Percentiles rank a stretch among this genome's conserved stretches.
Evolutionary conservation across 495 filamentous ascomycete genomes (phyloP).

Genomic region (Hyaloscypha finlandica): DNA sequence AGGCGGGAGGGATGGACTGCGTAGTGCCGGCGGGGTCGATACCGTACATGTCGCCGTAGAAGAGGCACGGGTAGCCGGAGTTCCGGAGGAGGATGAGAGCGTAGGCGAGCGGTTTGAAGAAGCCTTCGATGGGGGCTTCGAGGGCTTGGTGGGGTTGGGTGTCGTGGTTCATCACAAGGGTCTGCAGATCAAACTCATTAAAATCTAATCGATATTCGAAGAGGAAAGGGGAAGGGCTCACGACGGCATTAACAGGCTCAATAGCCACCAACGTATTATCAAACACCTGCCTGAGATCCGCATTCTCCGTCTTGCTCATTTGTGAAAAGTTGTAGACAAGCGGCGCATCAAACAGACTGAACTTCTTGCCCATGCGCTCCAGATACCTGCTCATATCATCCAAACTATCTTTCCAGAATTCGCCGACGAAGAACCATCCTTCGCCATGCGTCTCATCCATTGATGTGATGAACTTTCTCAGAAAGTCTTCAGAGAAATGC

Average conservation of each 20-base stretch:
- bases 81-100: conserved; percentile 66
- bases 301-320: conserved; percentile 49
- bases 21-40: conserved; percentile 44
- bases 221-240: conserved; percentile 36
- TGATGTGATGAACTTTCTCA: conserved; percentile 57
- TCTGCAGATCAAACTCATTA: conserved; percentile 31
- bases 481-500: conserved; percentile 68
- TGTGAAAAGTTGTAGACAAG: conserved; percentile 64
- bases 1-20: conserved; percentile 57
- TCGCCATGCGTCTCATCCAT: conserved; percentile 50
- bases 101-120: conserved; percentile 63
- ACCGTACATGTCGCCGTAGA: conserved; percentile 78
- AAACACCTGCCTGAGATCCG: conserved; percentile 64
- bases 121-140: conserved; percentile 52
- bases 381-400: conserved; percentile 58
- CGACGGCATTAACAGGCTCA: conserved; percentile 64
- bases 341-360: conserved; percentile 68
- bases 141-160: conserved; percentile 63
- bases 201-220: not conserved
- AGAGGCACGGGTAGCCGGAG: conserved; percentile 69
- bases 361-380: conserved; percentile 56
- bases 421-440: conserved; percentile 69
- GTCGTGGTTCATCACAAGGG: conserved; percentile 57
- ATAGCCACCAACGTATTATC: conserved; percentile 58
- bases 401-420: conserved; percentile 69